Conservation (phyloP, 2,329 filamentous ascomycete species). For the Venturia oleaginea region DNA sequence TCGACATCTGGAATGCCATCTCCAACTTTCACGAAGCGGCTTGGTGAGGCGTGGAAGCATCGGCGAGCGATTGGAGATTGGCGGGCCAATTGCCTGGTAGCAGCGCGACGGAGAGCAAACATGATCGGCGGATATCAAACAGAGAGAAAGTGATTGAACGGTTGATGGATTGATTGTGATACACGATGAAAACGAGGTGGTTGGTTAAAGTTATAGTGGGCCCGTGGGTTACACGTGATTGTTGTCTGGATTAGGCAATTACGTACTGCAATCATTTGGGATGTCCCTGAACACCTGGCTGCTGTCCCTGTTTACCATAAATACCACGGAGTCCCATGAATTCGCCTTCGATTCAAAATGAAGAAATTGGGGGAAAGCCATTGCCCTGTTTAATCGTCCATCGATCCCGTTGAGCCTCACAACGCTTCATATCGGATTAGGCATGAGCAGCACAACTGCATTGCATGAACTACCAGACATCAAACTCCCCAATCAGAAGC, state of each 20-base stretch:
- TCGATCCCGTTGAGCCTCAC: not conserved
- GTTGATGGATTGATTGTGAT: not conserved
- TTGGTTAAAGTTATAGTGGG: not conserved
- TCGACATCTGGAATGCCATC: constrained; percentile 66
- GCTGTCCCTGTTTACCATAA: no score
- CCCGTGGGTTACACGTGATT: not conserved
- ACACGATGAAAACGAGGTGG: not conserved
- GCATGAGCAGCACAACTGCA: not conserved
- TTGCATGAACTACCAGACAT: not conserved
- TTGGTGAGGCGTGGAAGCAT: constrained; percentile 56
- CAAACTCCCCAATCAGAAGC: not conserved
- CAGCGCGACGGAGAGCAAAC: constrained; percentile 23
- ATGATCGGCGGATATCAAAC: constrained; percentile 6
- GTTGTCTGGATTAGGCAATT: not conserved
- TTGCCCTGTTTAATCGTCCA: not conserved
- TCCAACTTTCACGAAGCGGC: constrained; percentile 62
- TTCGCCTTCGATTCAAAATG: not conserved
- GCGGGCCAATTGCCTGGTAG: constrained; percentile 17
- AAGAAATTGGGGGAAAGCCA: not conserved
- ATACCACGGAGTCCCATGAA: no score
- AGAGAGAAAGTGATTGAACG: not conserved
- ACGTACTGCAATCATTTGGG: no score
- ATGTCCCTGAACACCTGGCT: no score
- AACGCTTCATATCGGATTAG: not conserved
- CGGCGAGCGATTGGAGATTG: constrained; percentile 17